phyloP scores from a whole-genome alignment of 345 rosid genomes.

The Hibiscus trionum region DNA sequence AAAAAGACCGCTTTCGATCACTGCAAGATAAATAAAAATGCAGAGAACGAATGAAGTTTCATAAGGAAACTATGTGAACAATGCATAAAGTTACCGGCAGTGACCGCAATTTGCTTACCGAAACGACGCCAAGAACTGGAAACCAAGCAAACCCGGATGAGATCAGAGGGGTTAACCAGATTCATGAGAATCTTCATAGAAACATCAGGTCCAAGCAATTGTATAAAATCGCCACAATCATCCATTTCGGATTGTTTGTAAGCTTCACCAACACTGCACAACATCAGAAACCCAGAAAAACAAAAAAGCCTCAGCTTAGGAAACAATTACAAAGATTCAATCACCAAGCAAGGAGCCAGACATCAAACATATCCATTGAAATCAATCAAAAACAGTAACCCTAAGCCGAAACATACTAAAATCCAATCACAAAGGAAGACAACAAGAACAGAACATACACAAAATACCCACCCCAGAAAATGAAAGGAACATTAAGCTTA shows the following conservation, averaged over 20 bases:
- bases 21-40: constrained; percentile 13
- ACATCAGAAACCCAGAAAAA: not conserved
- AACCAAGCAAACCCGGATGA: constrained; percentile 2
- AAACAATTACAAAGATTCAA: not conserved
- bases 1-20: constrained; percentile 21
- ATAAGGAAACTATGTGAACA: not conserved
- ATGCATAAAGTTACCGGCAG: not conserved
- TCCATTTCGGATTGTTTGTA: not conserved
- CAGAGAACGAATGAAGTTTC: not conserved
- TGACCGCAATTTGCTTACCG: not conserved
- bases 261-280: not conserved
- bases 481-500: too few relatives aligned
- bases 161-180: constrained; percentile 12
- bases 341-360: not conserved
- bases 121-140: constrained; percentile 6
- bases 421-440: not conserved
- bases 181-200: constrained; percentile 9
- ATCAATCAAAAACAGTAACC: not conserved
- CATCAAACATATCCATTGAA: not conserved
- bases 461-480: not conserved
- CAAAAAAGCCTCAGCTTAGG: not conserved
- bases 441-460: not conserved
- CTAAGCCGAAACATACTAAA: not conserved
- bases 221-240: constrained; percentile 2
- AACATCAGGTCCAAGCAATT: constrained; percentile 8